Base-by-base conservation (phyloP, 306 rosid genomes). In the Malus domestica region DNA sequence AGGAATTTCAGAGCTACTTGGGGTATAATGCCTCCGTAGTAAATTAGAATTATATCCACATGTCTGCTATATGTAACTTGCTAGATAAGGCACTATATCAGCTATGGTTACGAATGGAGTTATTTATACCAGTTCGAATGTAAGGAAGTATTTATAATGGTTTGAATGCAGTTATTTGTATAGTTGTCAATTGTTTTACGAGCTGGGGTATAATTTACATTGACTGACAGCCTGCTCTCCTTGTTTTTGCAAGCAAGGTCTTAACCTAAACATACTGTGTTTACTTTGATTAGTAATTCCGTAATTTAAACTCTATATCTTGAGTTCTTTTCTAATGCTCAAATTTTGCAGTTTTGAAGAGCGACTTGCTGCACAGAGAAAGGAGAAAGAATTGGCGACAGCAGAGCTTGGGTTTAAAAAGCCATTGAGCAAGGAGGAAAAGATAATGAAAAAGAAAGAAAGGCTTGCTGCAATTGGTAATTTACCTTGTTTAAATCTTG, bases 381-480 rank as follows among this genome's bases (percentile, higher is more conserved):
- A 78, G 79, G 99, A 96, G 83, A 89, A 89, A 80, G 99, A 96
- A 82, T 42, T 82, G 44, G 93, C 87, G 29, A 77, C 85, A 63
- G 76, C 86, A 63, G 97, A 92, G 77, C 93, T 87, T 78, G 99
- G 99, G 59, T 96, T 90, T 79, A 90, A 92, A 84, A 89, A 82
- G 78, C 96, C 93, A 70, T 77, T 92, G 88, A 92, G 88, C 85
- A 96, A 90, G 82, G 99, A 96, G 82, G 98, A 96, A 85, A 87
- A 71, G 82, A 74, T 88, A 83, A 84, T 29, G 93, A 92, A 90
- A 87, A 95, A 90, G 90, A 95, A 95, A 81, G 90, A 95, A 84
- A 91, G 99, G 60, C 86, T 95, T 78, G 99, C 99, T 71, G 99
- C 99, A 78, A 95, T 95, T 88, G 99, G 99, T 95, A 89, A 84